Base-by-base conservation (phyloP, 169 alveolate species). In the Plasmodium reichenowi region DNA sequence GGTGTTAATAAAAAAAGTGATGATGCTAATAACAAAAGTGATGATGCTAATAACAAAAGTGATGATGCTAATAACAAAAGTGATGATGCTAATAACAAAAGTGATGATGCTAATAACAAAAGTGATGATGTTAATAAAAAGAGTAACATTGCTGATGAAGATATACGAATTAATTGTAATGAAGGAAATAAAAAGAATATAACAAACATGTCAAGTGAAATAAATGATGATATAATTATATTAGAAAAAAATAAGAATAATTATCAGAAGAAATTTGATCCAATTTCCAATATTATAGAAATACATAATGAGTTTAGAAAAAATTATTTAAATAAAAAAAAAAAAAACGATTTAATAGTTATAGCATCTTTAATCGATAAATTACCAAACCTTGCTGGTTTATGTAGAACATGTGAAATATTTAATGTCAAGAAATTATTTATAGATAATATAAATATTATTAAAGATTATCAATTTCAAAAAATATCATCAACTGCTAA, bases 301-400 rank as follows among this genome's bases (percentile, higher is more conserved):
- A 26, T 74, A 3, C 60, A 74, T 15, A 66, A 68, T 13, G 90
- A 74, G 29, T 75, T 71, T n/a, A 15, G 83, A 58, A 54, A n/a
- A 15, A 70, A 47, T 29, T 60, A 54, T 38, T 67, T 45, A 32
- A 43, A 32, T 89, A 93, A 73, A 92, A 94, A 85, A 95, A 94
- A 85, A 95, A 76, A 63, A 38, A 92, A 95, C 93, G 94, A 95
- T 63, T 93, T 97, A 63, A 93, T 97, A 32, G 97, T 97, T 29
- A 95, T 96, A 10, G 99, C 97, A 47, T 91, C 97, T 0, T 88
- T 97, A 59, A 88, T 97, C 45, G 98, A 96, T 78, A 97, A 97
- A 74, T 89, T 95, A 1, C 99, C 99, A 1, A 97, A 97, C 73
- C 83, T 96, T 22, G 98, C 98, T 7, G 99, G 99, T 3, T 90